These are phyloP conservation scores for Diaporthe nobilis DNA, from an alignment of 2,329 filamentous ascomycete species.

Conservation along the genomic window DNA sequence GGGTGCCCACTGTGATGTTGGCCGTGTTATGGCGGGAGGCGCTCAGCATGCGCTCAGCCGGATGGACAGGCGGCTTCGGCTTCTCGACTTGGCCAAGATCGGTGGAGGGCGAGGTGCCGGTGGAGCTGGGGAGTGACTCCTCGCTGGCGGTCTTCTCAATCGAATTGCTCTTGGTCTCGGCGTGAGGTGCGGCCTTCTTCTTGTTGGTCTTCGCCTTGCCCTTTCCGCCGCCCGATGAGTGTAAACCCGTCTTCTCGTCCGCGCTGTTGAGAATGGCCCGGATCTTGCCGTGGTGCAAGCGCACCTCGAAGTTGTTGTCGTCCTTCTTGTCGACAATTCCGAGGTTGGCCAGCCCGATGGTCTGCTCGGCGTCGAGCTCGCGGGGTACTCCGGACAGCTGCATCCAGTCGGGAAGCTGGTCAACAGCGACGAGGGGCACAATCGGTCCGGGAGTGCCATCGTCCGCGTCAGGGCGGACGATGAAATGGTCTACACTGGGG, in stretches of 20 bases:
- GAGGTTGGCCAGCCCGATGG: constrained; percentile 55
- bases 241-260: constrained; percentile 31
- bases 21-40: constrained; percentile 25
- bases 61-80: neutral
- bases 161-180: neutral
- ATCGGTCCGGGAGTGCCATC: constrained; percentile 50
- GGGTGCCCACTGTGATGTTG: neutral
- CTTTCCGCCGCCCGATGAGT: neutral
- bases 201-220: neutral
- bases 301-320: constrained; percentile 47
- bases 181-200: neutral
- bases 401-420: constrained; percentile 65
- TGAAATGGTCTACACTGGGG: constrained; percentile 55
- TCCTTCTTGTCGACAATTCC: constrained; percentile 49
- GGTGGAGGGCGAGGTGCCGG: neutral
- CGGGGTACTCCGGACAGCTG: constrained; percentile 60
- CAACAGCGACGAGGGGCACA: constrained; percentile 68
- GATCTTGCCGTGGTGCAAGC: constrained; percentile 42
- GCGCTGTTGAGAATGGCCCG: constrained; percentile 15
- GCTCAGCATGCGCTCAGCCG: constrained; percentile 6
- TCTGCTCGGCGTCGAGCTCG: constrained; percentile 55
- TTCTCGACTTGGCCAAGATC: neutral
- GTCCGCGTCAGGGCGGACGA: constrained; percentile 57
- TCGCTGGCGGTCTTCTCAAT: neutral
- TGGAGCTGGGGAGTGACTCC: neutral